Evolutionary conservation across 2,329 filamentous ascomycete species (phyloP).

Genomic region (Botrytis tulipae): DNA sequence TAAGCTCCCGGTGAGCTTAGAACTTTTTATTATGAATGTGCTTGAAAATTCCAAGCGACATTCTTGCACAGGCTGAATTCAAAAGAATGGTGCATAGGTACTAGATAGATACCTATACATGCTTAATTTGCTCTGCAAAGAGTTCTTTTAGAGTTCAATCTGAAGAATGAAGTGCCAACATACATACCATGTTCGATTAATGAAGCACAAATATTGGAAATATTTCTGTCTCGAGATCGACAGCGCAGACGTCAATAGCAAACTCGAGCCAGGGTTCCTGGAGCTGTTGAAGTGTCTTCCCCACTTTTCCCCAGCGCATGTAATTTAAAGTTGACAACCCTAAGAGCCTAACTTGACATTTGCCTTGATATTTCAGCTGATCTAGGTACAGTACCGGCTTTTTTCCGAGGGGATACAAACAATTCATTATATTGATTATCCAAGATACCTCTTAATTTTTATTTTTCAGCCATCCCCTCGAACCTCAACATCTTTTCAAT

Average conservation of each 20-base stretch:
- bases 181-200: not conserved
- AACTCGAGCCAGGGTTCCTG: not conserved
- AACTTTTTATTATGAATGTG: not conserved
- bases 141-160: not conserved
- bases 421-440: not conserved
- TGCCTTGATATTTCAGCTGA: constrained; percentile 12
- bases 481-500: not conserved
- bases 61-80: not conserved
- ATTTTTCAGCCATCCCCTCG: not conserved
- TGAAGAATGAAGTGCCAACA: not conserved
- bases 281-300: not conserved
- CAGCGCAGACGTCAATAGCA: not conserved
- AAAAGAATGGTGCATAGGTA: not conserved
- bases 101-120: no score
- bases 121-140: not conserved
- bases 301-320: constrained; percentile 2
- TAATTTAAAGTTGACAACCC: constrained; percentile 7
- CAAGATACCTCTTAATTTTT: not conserved
- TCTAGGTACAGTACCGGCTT: constrained; percentile 3
- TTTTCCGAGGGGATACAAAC: not conserved
- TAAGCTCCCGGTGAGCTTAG: not conserved
- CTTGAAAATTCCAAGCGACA: not conserved
- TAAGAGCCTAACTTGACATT: not conserved
- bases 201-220: not conserved
- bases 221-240: not conserved